Conservation (phyloP, 2,329 filamentous ascomycete genomes). For the Claviceps sp. region DNA sequence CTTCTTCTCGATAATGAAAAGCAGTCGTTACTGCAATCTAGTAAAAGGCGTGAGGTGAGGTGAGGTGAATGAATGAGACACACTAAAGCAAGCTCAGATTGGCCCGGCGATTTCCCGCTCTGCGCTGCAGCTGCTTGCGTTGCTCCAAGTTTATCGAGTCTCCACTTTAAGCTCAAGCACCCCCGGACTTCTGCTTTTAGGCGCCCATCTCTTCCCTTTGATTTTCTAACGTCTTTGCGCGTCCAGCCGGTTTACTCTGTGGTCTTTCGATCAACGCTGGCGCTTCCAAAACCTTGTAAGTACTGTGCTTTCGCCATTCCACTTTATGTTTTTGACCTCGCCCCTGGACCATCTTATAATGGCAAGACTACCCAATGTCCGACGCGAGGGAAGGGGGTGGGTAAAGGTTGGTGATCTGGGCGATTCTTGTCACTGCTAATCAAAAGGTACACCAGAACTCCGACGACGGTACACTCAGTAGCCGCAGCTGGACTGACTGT, state of each 20-base stretch:
- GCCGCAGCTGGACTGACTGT: constrained; percentile 25
- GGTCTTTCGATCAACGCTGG: constrained; percentile 52
- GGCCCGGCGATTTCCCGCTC: constrained; percentile 18
- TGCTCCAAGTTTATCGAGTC: neutral
- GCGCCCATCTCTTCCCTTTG: constrained; percentile 2
- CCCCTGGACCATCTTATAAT: too few species aligned
- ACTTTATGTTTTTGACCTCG: neutral
- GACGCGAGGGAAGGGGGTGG: too few species aligned
- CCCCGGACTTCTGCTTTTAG: neutral
- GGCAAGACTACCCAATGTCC: too few species aligned
- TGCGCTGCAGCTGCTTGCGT: neutral
- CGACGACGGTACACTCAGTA: constrained; percentile 18
- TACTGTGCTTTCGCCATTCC: neutral
- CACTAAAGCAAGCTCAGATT: constrained; percentile 7
- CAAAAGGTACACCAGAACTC: constrained; percentile 10
- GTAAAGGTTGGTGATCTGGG: too few species aligned
- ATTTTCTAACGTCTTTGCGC: constrained; percentile 32
- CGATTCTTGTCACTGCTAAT: neutral
- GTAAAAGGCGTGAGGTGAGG: neutral
- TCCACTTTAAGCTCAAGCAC: neutral
- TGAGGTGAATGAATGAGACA: too few species aligned
- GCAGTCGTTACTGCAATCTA: neutral
- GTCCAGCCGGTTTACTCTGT: constrained; percentile 46
- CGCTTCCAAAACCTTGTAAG: constrained; percentile 38
- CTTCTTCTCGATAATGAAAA: neutral